A percentile compares a stretch with the other conserved stretches of the same genome.
Conservation (phyloP, 768 basidiomycete species). For the Leccinum sublutescens region DNA sequence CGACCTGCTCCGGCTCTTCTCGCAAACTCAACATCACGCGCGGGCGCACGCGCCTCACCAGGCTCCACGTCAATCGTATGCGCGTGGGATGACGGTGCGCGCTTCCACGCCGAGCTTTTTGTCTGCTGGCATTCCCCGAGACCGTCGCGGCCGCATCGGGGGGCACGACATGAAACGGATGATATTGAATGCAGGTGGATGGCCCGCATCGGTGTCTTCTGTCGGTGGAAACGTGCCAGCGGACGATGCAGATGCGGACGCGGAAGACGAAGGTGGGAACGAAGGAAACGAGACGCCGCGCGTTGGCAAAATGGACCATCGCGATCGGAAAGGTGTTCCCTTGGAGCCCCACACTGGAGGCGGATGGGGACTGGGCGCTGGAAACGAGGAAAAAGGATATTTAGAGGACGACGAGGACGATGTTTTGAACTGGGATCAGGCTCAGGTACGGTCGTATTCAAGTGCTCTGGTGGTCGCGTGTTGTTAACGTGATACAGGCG, state of each 20-base stretch:
- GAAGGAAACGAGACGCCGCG: conserved; percentile 60
- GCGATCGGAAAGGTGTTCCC: conserved; percentile 3
- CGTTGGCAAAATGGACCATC: conserved; percentile 43
- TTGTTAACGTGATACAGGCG: conserved; percentile 34
- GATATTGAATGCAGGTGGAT: conserved; percentile 30
- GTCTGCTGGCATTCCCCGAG: conserved; percentile 70
- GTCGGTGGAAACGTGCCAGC: conserved; percentile 5
- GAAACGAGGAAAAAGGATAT: conserved; percentile 56
- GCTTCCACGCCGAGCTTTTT: conserved; percentile 60
- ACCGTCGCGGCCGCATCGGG: conserved; percentile 75
- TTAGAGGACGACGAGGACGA: conserved; percentile 65
- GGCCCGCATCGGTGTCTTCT: conserved; percentile 12
- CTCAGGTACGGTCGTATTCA: conserved; percentile 45
- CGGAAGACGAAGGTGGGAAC: conserved; percentile 36
- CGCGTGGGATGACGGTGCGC: conserved; percentile 28
- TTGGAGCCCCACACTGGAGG: conserved; percentile 50
- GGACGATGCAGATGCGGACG: conserved; percentile 34
- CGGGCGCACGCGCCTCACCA: conserved; percentile 23
- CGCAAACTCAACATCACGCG: conserved; percentile 47
- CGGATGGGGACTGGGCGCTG: conserved; percentile 72
- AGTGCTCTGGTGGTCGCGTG: neutral
- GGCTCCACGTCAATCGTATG: conserved; percentile 28
- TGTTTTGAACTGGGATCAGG: conserved; percentile 65
- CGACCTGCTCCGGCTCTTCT: conserved; percentile 63
- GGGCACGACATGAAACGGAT: conserved; percentile 30